Conservation (phyloP, 768 basidiomycete species). For the Crassisporium funariophilum region DNA sequence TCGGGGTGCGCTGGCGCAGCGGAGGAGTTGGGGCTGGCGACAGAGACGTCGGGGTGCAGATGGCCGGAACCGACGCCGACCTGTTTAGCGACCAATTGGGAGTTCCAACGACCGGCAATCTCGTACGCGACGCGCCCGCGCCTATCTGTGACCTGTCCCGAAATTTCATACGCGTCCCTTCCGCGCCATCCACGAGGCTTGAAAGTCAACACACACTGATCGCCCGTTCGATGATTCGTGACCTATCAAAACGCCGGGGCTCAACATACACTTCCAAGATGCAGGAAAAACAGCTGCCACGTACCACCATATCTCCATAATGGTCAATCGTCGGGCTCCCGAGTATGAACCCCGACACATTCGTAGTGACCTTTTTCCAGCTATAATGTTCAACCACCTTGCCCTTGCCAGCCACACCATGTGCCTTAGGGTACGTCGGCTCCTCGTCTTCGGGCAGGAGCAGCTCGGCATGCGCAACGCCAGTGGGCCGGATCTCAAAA, state of each 20-base stretch:
- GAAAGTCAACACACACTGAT: slow-evolving; percentile 88
- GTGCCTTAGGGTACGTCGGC: slow-evolving; percentile 61
- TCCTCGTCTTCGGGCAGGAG: slow-evolving; percentile 69
- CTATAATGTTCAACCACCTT: slow-evolving; percentile 88
- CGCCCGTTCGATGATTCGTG: slow-evolving; percentile 89
- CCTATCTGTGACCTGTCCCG: slow-evolving; percentile 75
- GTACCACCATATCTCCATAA: slow-evolving; percentile 91
- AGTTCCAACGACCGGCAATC: slow-evolving; percentile 95
- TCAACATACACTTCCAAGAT: neutral
- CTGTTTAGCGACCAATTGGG: slow-evolving; percentile 85
- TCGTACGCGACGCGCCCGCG: slow-evolving; percentile 74
- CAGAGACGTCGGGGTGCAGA: slow-evolving; percentile 71
- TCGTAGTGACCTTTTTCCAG: slow-evolving; percentile 95
- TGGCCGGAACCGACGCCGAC: slow-evolving; percentile 54
- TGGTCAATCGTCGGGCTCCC: slow-evolving; percentile 89
- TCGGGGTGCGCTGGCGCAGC: no score
- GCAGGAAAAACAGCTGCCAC: slow-evolving; percentile 34
- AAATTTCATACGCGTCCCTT: slow-evolving; percentile 90
- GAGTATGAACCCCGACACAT: slow-evolving; percentile 90
- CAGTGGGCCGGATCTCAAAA: slow-evolving; percentile 95
- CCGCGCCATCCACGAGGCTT: slow-evolving; percentile 96
- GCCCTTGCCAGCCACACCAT: slow-evolving; percentile 40
- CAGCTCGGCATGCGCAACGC: slow-evolving; percentile 88
- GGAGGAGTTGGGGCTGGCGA: slow-evolving; percentile 47
- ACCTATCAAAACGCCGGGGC: slow-evolving; percentile 43